Evolutionary conservation across 768 basidiomycete genomes (phyloP).

Genomic region (Leccinum subtestaceum): DNA sequence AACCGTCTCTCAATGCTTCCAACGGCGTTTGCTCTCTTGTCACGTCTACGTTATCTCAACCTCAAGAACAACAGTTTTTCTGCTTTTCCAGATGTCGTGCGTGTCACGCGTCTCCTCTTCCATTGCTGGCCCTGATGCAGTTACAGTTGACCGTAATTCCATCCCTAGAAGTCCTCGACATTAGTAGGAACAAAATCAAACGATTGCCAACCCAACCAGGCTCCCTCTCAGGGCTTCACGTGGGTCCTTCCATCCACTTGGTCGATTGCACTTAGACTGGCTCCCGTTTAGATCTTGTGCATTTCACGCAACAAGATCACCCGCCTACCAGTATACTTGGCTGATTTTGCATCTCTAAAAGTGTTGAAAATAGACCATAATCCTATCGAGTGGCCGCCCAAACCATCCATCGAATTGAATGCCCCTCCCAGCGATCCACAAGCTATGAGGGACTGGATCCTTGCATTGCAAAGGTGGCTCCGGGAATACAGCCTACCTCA

Average conservation of each 20-base stretch:
- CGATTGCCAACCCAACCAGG: slow-evolving; percentile 78
- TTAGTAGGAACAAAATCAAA: slow-evolving; percentile 89
- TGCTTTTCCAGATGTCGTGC: slow-evolving; percentile 82
- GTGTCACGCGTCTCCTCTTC: slow-evolving; percentile 31
- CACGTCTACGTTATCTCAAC: slow-evolving; percentile 80
- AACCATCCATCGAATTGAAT: slow-evolving; percentile 45
- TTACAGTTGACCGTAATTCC: slow-evolving; percentile 77
- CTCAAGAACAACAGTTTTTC: slow-evolving; percentile 82
- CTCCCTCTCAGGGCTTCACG: slow-evolving; percentile 70
- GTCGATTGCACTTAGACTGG: slow-evolving; percentile 1
- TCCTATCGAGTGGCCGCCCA: slow-evolving; percentile 91
- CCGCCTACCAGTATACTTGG: slow-evolving; percentile 74
- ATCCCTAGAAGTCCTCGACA: slow-evolving; percentile 89
- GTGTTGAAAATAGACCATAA: slow-evolving; percentile 88
- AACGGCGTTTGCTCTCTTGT: slow-evolving; percentile 66
- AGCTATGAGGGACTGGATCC: slow-evolving; percentile 70
- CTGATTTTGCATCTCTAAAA: slow-evolving; percentile 66
- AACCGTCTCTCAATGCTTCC: slow-evolving; percentile 82
- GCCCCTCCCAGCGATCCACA: slow-evolving; percentile 44
- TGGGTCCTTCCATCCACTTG: slow-evolving; percentile 31
- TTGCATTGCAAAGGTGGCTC: slow-evolving; percentile 73
- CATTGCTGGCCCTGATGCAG: slow-evolving; percentile 9
- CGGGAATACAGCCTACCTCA: slow-evolving; percentile 42
- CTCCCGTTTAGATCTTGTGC: slow-evolving; percentile 65
- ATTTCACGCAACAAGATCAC: slow-evolving; percentile 83